Evolutionary conservation across 139 green algal species (phyloP), one percentile per base, ranked within the genome.

Genomic region (Marvania coccoides): DNA sequence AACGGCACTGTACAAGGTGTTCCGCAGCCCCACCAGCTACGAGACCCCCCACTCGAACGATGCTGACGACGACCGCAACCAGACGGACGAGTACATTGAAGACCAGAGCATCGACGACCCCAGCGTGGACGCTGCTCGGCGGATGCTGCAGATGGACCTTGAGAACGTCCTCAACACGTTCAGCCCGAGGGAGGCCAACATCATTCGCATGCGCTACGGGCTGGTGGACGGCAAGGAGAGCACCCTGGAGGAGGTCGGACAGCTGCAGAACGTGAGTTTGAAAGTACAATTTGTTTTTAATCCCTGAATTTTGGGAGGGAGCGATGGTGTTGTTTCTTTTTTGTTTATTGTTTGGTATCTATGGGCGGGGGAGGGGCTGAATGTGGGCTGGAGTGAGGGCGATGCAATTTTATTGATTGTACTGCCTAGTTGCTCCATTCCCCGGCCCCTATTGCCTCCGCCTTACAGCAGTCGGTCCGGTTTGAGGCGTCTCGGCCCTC

Each of bases 131-230:
- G 67, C 72, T 13, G 40, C 54, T 47, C 37, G 34, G 23, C 36
- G 46, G 33, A 65, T 76, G 26, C 63, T 96, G 47, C 60, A 80
- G 61, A 40, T 76, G 13, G 88, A 96, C 62, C 47, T 97, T 30
- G 83, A 91, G 48, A 65, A 63, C 35, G 77, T 91, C 55, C 76
- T 98, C 68, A 39, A 73, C 34, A 85, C 72, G 6, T 81, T 98
- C 26, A 61, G 62, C 5, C 68, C 76, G 40, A 85, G 92, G 2
- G 94, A 98, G 74, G 78, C 81, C 29, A 74, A 76, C 47, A 82
- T 98, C 30, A 47, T 98, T 47, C 74, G 87, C 23, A 80, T 97
- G 77, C 86, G 94, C 12, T 98, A 93, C 71, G 94, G 94, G 2
- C 77, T 99, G 48, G 85, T 91, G 29, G 71, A 86, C 46, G 75